Percentiles rank a stretch among this genome's conserved stretches.
These are phyloP conservation scores for Aspergillus piperis DNA, from an alignment of 2,329 filamentous ascomycete genomes.

Conservation along the genomic window DNA sequence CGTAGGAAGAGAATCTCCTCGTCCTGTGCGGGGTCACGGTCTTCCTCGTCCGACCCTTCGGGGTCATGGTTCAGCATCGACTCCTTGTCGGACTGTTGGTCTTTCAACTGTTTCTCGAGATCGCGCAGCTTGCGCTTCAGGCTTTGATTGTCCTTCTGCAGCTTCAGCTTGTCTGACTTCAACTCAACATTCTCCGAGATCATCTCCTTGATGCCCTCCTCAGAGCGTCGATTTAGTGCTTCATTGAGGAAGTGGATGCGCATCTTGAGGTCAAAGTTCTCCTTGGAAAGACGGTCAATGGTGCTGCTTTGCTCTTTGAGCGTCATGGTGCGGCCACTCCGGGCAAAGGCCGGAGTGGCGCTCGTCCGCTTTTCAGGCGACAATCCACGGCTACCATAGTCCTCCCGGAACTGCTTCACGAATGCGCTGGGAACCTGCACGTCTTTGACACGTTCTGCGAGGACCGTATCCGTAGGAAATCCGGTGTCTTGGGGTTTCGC, in stretches of 20 bases:
- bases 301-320: conserved; percentile 97
- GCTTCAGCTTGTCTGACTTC: conserved; percentile 82
- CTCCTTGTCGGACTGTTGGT: conserved; percentile 52
- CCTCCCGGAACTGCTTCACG: conserved; percentile 79
- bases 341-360: conserved; percentile 52
- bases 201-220: conserved; percentile 96
- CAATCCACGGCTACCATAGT: conserved; percentile 59
- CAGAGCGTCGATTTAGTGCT: conserved; percentile 86
- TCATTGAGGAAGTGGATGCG: conserved; percentile 97
- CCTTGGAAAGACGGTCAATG: conserved; percentile 92
- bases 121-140: conserved; percentile 80
- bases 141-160: conserved; percentile 87
- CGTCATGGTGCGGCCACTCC: conserved; percentile 72
- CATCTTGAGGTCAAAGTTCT: conserved; percentile 96
- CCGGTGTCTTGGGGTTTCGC: conserved; percentile 57
- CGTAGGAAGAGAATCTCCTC: conserved; percentile 83
- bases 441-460: conserved; percentile 83
- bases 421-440: conserved; percentile 89
- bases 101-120: conserved; percentile 74
- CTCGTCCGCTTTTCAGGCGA: conserved; percentile 61
- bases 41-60: conserved; percentile 48
- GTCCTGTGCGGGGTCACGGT: conserved; percentile 61
- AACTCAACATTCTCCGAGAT: conserved; percentile 96
- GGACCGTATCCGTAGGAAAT: conserved; percentile 81
- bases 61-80: conserved; percentile 47